Percentiles rank a stretch among this genome's conserved stretches.
phyloP scores from a whole-genome alignment of 805 yeast species.

The Ogataea populi-albae region DNA sequence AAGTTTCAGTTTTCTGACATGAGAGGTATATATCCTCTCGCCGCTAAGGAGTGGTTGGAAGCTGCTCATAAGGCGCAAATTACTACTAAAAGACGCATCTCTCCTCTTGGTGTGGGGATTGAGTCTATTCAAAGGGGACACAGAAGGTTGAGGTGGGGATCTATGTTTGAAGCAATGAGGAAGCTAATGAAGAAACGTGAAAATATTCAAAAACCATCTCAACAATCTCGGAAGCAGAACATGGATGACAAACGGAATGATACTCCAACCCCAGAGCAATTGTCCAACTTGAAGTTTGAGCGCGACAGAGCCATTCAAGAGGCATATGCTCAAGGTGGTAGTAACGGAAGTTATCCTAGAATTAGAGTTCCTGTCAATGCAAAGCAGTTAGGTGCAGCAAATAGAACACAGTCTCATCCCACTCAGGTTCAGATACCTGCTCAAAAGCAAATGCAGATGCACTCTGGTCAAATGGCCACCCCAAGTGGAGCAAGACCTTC shows the following conservation, averaged over 20 bases:
- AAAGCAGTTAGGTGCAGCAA: constrained; percentile 17
- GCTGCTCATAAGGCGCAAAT: constrained; percentile 87
- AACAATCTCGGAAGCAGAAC: constrained; percentile 32
- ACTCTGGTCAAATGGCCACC: no score
- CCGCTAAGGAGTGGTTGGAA: constrained; percentile 89
- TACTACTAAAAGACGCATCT: constrained; percentile 80
- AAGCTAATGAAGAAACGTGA: constrained; percentile 89
- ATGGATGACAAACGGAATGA: constrained; percentile 35
- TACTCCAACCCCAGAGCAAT: constrained; percentile 79
- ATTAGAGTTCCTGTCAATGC: constrained; percentile 20
- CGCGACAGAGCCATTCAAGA: constrained; percentile 84
- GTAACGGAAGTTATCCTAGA: constrained; percentile 21
- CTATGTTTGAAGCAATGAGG: constrained; percentile 93
- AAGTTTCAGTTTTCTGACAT: constrained; percentile 82
- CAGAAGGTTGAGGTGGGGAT: constrained; percentile 87
- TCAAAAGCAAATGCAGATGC: constrained; percentile 2
- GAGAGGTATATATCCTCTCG: constrained; percentile 79
- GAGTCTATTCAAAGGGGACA: constrained; percentile 95
- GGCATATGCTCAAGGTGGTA: constrained; percentile 44
- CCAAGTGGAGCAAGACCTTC: no score
- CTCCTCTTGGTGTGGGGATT: constrained; percentile 90
- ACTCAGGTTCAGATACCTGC: constrained; percentile 3
- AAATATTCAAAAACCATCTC: constrained; percentile 59
- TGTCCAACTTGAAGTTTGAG: constrained; percentile 78
- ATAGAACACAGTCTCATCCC: constrained; percentile 10